Evolutionary conservation across 345 rosid genomes (phyloP).

Genomic region (Syzygium oleosum): DNA sequence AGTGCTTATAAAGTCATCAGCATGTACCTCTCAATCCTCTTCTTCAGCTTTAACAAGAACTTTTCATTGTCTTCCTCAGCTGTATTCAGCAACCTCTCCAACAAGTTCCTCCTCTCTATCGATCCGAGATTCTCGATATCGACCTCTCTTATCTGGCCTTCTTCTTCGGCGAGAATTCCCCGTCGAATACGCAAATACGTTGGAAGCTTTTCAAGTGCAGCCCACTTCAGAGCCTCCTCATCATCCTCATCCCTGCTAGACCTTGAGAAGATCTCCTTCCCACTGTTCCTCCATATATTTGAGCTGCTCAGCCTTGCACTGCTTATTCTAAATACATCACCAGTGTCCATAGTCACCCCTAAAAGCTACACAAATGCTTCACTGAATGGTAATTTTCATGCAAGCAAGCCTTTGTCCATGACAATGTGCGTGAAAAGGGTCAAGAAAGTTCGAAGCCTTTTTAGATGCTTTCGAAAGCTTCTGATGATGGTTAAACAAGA

Average conservation of each 20-base stretch:
- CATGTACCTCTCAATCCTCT: conserved; percentile 59
- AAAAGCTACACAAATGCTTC: background rate
- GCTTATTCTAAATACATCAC: conserved; percentile 15
- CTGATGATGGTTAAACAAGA: background rate
- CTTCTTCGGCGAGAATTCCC: conserved; percentile 52
- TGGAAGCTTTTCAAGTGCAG: conserved; percentile 80
- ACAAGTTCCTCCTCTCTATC: conserved; percentile 51
- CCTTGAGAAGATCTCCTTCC: conserved; percentile 32
- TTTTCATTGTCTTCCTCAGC: conserved; percentile 81
- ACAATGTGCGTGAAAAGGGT: background rate
- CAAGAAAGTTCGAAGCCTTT: background rate
- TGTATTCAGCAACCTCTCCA: conserved; percentile 58
- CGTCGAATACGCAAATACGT: conserved; percentile 52
- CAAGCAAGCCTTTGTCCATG: background rate
- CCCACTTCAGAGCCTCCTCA: conserved; percentile 86
- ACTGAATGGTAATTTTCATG: background rate
- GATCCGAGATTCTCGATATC: conserved; percentile 52
- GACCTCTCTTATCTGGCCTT: conserved; percentile 43
- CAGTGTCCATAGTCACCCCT: conserved; percentile 17
- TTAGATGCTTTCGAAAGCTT: background rate
- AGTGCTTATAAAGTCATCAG: background rate
- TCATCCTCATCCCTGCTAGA: conserved; percentile 42
- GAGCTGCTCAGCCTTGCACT: conserved; percentile 27
- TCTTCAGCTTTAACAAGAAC: conserved; percentile 67
- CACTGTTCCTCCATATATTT: conserved; percentile 28